Evolutionary conservation across 306 rosid genomes (phyloP).

Genomic region (Lagenaria siceraria): DNA sequence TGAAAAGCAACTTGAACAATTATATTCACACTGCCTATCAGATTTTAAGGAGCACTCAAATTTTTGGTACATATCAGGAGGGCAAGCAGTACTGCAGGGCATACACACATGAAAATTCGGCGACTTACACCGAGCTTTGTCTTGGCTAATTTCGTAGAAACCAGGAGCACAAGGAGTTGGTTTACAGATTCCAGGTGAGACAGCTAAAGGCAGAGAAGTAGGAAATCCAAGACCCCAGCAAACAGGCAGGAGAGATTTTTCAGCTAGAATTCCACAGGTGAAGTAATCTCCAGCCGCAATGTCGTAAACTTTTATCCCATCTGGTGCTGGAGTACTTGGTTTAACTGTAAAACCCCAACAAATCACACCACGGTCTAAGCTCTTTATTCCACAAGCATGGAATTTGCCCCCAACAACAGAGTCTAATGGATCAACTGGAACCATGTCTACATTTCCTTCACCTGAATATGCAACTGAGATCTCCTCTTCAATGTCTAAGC

Average conservation of each 20-base stretch:
- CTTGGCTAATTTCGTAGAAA: slow-evolving; percentile 40
- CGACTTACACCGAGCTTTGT: slow-evolving; percentile 38
- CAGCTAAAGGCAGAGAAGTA: slow-evolving; percentile 63
- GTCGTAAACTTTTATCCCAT: slow-evolving; percentile 41
- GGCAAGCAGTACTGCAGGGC: slow-evolving; percentile 62
- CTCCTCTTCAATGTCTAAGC: slow-evolving; percentile 58
- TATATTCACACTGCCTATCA: slow-evolving; percentile 68
- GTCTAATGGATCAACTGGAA: slow-evolving; percentile 61
- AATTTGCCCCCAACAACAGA: slow-evolving; percentile 84
- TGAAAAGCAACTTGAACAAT: slow-evolving; percentile 56
- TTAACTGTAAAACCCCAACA: slow-evolving; percentile 77
- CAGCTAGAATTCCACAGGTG: slow-evolving; percentile 72
- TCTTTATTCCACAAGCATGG: slow-evolving; percentile 89
- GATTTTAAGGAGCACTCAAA: slow-evolving; percentile 34
- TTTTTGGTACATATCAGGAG: slow-evolving; percentile 57
- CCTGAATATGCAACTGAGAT: slow-evolving; percentile 36
- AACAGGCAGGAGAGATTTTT: slow-evolving; percentile 57
- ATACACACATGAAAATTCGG: slow-evolving; percentile 43
- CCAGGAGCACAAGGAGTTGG: slow-evolving; percentile 58
- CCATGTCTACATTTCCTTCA: slow-evolving; percentile 52
- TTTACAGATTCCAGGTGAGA: slow-evolving; percentile 53
- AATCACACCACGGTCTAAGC: slow-evolving; percentile 51
- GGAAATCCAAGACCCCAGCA: slow-evolving; percentile 96
- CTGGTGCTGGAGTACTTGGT: slow-evolving; percentile 55
- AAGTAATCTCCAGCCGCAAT: slow-evolving; percentile 84